Base-by-base conservation (phyloP, 495 filamentous ascomycete genomes). In the Diplogelasinospora grovesii region DNA sequence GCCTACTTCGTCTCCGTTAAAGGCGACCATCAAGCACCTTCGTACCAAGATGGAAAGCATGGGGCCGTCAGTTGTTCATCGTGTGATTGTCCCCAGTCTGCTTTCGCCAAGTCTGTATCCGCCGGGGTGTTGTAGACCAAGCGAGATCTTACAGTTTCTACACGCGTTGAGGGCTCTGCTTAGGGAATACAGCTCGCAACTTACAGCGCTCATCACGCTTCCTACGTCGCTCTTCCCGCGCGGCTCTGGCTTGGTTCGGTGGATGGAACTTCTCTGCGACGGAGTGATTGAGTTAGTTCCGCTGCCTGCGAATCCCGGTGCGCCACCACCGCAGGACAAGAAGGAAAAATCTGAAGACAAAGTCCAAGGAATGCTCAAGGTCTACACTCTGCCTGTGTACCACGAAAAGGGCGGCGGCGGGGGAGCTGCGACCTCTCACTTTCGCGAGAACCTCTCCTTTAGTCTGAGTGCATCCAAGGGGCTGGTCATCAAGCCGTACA, bases 231-330 rank as follows among this genome's bases (percentile, higher is more conserved):
- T 97, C 1, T 85, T 85, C 55, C 86, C 90, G 0, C 82, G 93
- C 16, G 74, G 65, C 36, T 75, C 81, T 1, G 89, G 85, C 3
- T 66, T 96, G 5, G 74, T 86, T 19, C 80, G 90, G 15, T 96
- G 89, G 88, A 81, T 87, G 36, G 92, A 97, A 59, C 59, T 88
- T 7, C 70, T 97, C 10, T 75, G 70, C 52, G 90, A 97, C 50
- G 86, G 89, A 10, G 86, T 95, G 10, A 60, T 97, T 11, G 89
- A 95, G 63, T 71, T 98, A 10, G 79, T 86, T 22, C 89, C 92
- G 0, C 85, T 98, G 45, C 84, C 85, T 31, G 77, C 86, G 44
- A 75, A 66, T 10, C 69, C 78, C 3, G 73, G 77, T 27, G 65
- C 79, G 9, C 50, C 50, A 8, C 35, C 49, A 6, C 16, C 26